A percentile compares a stretch with the other conserved stretches of the same genome.
Conservation (phyloP, 164 flowering plant species). For the Vitis amurensis region DNA sequence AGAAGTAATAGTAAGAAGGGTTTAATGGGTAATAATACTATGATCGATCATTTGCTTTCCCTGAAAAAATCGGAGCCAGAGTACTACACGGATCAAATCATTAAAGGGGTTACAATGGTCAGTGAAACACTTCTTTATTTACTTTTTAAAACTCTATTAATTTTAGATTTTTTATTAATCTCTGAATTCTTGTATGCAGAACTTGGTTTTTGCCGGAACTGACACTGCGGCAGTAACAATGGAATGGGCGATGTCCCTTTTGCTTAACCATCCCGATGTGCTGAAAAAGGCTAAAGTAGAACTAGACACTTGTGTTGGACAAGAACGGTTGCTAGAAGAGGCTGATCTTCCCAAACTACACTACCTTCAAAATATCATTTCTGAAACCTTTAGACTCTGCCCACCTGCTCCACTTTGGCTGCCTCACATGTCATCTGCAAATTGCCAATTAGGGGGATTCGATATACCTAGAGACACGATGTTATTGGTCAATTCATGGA, state of each 20-base stretch:
- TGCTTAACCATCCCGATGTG: background rate
- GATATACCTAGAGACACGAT: background rate
- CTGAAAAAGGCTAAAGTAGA: background rate
- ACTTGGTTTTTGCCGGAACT: background rate
- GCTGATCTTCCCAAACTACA: background rate
- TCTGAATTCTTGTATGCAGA: background rate
- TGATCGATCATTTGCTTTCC: constrained; percentile 11
- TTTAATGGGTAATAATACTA: background rate
- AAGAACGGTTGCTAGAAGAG: background rate
- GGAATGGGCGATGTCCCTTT: constrained; percentile 19
- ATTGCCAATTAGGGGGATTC: background rate
- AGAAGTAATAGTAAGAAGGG: background rate
- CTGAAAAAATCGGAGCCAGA: constrained; percentile 8
- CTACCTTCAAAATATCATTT: background rate
- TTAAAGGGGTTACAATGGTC: constrained; percentile 11
- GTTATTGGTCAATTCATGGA: background rate
- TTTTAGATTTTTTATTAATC: no score
- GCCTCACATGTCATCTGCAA: no score
- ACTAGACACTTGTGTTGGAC: background rate
- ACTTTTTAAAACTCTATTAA: no score
- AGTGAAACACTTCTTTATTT: background rate
- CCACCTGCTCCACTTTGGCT: no score
- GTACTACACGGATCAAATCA: constrained; percentile 1
- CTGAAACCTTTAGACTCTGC: background rate
- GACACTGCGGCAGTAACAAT: constrained; percentile 5